Evolutionary conservation across 768 basidiomycete genomes (phyloP).

Genomic region (Suillus cothurnatus): DNA sequence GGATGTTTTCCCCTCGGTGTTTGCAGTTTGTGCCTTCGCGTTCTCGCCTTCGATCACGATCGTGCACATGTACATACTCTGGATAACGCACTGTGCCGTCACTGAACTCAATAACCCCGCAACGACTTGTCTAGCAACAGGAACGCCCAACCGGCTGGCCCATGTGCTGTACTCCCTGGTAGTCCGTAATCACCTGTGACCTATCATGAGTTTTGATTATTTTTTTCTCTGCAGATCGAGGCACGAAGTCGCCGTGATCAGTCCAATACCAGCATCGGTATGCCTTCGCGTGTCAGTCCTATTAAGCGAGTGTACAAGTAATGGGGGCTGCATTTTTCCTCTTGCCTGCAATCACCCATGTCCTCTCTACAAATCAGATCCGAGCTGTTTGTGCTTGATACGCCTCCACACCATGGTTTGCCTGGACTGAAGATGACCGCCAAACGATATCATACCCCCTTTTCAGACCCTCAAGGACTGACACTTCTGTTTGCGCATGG

Average conservation of each 20-base stretch:
- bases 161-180: neutral
- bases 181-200: neutral
- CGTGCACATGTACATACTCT: neutral
- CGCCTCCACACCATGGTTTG: constrained; percentile 7
- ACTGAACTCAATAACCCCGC: neutral
- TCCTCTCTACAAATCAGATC: neutral
- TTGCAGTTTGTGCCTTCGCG: neutral
- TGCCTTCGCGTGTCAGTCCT: neutral
- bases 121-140: constrained; percentile 2
- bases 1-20: neutral
- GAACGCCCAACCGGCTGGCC: neutral
- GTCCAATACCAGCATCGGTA: neutral
- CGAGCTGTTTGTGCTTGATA: constrained; percentile 10
- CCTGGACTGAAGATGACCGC: constrained; percentile 43
- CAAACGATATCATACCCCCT: constrained; percentile 41
- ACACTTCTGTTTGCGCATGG: constrained; percentile 52
- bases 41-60: neutral
- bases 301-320: neutral
- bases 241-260: neutral
- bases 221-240: constrained; percentile 1
- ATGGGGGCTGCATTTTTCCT: neutral
- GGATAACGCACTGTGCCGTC: neutral
- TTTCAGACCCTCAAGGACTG: constrained; percentile 36
- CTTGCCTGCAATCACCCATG: neutral
- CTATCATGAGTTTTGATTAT: neutral